A percentile compares a stretch with the other conserved stretches of the same genome.
Evolutionary conservation across 306 rosid species (phyloP).

Genomic region (Vigna trinervia): DNA sequence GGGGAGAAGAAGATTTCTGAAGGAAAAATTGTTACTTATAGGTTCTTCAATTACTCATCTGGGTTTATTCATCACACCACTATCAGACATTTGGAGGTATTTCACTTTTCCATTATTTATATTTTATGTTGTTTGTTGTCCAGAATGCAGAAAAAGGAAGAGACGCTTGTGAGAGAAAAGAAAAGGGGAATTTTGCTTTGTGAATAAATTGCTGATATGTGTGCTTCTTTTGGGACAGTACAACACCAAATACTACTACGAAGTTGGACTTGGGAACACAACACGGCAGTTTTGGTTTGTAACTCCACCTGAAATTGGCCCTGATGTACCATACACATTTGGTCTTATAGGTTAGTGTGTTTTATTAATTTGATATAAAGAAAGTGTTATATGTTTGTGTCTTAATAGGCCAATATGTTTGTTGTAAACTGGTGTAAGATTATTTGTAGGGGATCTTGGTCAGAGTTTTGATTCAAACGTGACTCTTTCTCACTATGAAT

Average conservation of each 20-base stretch:
- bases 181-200: slow-evolving; percentile 23
- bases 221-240: slow-evolving; percentile 53
- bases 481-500: slow-evolving; percentile 80
- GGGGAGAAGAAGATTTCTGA: slow-evolving; percentile 43
- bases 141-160: neutral
- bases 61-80: slow-evolving; percentile 88
- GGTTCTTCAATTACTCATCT: slow-evolving; percentile 75
- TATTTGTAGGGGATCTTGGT: slow-evolving; percentile 82
- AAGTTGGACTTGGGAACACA: slow-evolving; percentile 68
- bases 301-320: slow-evolving; percentile 86
- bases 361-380: neutral
- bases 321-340: slow-evolving; percentile 88
- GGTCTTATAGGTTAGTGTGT: slow-evolving; percentile 78
- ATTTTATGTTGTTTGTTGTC: neutral
- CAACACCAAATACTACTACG: slow-evolving; percentile 79
- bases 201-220: slow-evolving; percentile 32
- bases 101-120: slow-evolving; percentile 8
- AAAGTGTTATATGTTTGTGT: no score
- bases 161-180: slow-evolving; percentile 19
- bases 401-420: neutral
- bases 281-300: slow-evolving; percentile 76
- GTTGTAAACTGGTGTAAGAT: slow-evolving; percentile 20
- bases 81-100: slow-evolving; percentile 65
- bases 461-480: slow-evolving; percentile 83
- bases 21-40: slow-evolving; percentile 60